Evolutionary conservation across 1,284 basidiomycete species (phyloP).

Genomic region (Apiotrichum montevideense): DNA sequence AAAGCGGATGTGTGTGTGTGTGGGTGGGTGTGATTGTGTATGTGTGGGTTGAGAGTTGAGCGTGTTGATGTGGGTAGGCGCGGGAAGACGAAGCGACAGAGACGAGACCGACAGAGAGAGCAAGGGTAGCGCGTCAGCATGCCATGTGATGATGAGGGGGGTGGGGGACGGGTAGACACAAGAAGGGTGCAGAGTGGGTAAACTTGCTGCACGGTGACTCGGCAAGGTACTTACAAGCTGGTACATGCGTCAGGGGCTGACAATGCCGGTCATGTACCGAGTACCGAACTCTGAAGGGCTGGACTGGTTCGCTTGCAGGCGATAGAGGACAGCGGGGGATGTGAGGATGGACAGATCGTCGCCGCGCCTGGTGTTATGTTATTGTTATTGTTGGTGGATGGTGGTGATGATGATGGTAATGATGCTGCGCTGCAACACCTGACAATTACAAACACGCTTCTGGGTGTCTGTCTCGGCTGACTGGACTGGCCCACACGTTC

Average conservation of each 20-base stretch:
- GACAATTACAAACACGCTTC: background rate
- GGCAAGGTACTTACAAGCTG: background rate
- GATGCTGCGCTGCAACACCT: too few species aligned
- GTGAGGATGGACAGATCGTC: background rate
- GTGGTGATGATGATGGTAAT: background rate
- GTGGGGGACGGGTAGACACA: background rate
- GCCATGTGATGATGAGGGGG: background rate
- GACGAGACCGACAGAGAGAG: background rate
- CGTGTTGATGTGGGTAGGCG: too few species aligned
- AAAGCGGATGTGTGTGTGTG: background rate
- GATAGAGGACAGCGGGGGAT: too few species aligned
- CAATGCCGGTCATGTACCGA: background rate
- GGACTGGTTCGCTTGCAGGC: background rate
- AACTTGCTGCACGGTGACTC: background rate
- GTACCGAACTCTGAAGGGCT: background rate
- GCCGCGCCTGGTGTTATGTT: background rate
- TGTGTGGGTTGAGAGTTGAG: background rate
- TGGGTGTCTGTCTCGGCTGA: background rate
- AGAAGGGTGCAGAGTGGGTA: too few species aligned
- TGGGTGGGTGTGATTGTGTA: too few species aligned
- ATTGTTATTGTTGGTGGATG: background rate
- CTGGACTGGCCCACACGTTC: too few species aligned
- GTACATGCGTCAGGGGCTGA: background rate
- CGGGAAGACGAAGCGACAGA: too few species aligned
- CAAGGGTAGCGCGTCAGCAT: background rate